Conservation (phyloP, 2,329 filamentous ascomycete genomes). For the Cladosporium sp. region DNA sequence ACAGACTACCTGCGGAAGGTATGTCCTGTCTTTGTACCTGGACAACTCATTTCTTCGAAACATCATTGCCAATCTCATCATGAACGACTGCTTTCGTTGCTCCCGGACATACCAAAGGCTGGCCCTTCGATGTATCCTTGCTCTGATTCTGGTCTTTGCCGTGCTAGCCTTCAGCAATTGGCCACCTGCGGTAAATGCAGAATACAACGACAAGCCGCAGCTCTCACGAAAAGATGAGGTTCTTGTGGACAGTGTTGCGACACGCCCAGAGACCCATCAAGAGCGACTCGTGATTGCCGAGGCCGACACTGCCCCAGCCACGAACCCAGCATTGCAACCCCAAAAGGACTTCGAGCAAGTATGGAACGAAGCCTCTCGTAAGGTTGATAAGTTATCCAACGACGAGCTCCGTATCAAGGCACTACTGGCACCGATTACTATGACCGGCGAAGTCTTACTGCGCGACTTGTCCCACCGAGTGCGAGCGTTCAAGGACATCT, state of each 20-base stretch:
- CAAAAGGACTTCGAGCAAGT: background rate
- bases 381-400: constrained; percentile 6
- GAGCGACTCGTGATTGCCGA: no score
- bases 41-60: no score
- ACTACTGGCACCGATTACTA: constrained; percentile 14
- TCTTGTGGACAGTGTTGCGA: background rate
- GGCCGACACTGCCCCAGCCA: no score
- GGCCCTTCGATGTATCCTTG: background rate
- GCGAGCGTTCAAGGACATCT: constrained; percentile 15
- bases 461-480: constrained; percentile 17
- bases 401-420: constrained; percentile 16
- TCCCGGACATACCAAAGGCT: constrained; percentile 5
- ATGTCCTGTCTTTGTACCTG: no score
- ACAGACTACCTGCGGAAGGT: no score
- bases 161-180: constrained; percentile 5
- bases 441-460: constrained; percentile 16
- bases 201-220: background rate
- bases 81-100: background rate
- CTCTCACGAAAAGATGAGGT: background rate
- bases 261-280: no score
- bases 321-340: background rate
- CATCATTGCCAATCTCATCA: background rate
- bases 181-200: constrained; percentile 6
- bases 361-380: background rate
- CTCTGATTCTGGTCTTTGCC: background rate